Evolutionary conservation across 2,329 filamentous ascomycete genomes (phyloP).

Genomic region (Verticillium tricorpus): DNA sequence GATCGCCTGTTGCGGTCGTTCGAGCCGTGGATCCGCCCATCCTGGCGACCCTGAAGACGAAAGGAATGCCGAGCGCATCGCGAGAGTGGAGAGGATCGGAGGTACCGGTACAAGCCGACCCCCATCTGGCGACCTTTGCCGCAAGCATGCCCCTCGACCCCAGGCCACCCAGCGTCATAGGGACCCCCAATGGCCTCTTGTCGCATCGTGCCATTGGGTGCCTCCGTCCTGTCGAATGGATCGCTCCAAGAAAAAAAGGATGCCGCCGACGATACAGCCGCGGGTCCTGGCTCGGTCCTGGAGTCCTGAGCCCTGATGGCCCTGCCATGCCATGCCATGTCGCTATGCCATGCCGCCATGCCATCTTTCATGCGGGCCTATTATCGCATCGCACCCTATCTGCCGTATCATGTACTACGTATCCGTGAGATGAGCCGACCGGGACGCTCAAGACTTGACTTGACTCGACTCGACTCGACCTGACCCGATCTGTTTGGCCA

Average conservation of each 20-base stretch:
- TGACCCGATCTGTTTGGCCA: neutral
- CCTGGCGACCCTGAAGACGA: slow-evolving; percentile 5
- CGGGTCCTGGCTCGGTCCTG: neutral
- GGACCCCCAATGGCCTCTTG: neutral
- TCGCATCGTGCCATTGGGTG: neutral
- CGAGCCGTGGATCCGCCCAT: slow-evolving; percentile 13
- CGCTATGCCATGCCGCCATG: neutral
- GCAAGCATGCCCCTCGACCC: slow-evolving; percentile 1
- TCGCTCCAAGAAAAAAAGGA: neutral
- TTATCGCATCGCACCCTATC: slow-evolving; percentile 1
- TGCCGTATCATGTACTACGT: neutral
- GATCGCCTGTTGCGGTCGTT: slow-evolving; percentile 7
- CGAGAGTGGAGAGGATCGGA: neutral
- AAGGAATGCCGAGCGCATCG: neutral
- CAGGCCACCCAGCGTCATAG: slow-evolving; percentile 1
- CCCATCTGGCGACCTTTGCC: neutral
- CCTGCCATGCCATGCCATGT: neutral
- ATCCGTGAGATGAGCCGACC: neutral
- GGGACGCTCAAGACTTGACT: neutral
- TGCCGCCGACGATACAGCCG: neutral
- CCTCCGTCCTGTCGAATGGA: neutral
- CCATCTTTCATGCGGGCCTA: slow-evolving; percentile 3
- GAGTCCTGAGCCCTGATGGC: neutral
- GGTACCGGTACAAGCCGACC: slow-evolving; percentile 1
- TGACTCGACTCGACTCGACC: neutral